Evolutionary conservation across 2,329 filamentous ascomycete genomes (phyloP).

Genomic region (Fusarium stilboides): DNA sequence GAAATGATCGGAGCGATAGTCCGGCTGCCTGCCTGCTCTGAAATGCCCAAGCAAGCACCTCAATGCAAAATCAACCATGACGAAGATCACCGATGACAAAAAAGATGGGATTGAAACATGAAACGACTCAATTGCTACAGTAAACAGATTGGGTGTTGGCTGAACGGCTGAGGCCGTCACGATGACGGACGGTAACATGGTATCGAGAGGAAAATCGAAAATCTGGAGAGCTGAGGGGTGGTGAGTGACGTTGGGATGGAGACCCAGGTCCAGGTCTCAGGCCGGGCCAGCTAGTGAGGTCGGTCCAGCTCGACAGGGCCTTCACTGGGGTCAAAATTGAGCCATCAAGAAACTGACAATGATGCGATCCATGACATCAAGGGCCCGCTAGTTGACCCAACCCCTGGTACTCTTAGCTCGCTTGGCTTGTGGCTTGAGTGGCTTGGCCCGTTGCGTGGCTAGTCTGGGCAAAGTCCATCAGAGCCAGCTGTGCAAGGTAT

Average conservation of each 20-base stretch:
- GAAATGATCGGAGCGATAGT: conserved; percentile 16
- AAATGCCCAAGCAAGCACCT: conserved; percentile 4
- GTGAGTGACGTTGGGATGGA: conserved; percentile 28
- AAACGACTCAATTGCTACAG: conserved; percentile 9
- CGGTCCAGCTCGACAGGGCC: conserved; percentile 42
- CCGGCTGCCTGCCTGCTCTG: neutral
- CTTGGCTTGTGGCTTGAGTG: conserved; percentile 42
- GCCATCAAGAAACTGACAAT: conserved; percentile 27
- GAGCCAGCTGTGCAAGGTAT: conserved; percentile 48
- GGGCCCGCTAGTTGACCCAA: conserved; percentile 25
- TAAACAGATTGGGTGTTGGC: conserved; percentile 5
- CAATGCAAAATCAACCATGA: conserved; percentile 3
- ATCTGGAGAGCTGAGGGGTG: conserved; percentile 15
- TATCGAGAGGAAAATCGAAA: conserved; percentile 12
- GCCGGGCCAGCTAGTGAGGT: conserved; percentile 10
- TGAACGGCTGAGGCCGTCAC: conserved; percentile 10
- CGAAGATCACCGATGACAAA: conserved; percentile 6
- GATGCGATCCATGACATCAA: conserved; percentile 51
- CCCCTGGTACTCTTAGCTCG: conserved; percentile 38
- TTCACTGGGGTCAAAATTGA: conserved; percentile 25
- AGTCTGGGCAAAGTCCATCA: conserved; percentile 39
- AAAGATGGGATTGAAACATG: conserved; percentile 8
- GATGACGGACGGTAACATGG: conserved; percentile 28
- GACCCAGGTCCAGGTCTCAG: neutral
- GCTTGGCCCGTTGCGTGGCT: conserved; percentile 36